These are phyloP conservation scores for Nigrospora osmanthi DNA, from an alignment of 2,329 filamentous ascomycete species.

Conservation along the genomic window DNA sequence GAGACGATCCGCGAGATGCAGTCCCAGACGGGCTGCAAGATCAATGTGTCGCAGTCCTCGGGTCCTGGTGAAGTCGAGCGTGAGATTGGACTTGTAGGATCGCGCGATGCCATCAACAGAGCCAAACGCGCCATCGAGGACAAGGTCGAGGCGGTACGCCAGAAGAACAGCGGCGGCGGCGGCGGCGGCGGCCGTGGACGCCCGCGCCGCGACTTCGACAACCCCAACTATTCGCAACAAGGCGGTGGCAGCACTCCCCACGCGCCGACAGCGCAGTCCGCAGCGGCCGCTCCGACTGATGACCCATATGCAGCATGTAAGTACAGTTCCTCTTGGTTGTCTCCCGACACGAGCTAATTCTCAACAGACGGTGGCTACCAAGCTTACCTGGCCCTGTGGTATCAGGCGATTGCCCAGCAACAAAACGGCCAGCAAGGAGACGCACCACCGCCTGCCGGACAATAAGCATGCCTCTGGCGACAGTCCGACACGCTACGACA, in stretches of 20 bases:
- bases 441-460: constrained; percentile 28
- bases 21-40: constrained; percentile 80
- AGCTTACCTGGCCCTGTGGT: constrained; percentile 74
- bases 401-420: constrained; percentile 57
- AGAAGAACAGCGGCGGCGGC: constrained; percentile 44
- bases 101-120: constrained; percentile 65
- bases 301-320: constrained; percentile 72
- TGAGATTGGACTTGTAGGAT: constrained; percentile 80
- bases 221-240: constrained; percentile 42
- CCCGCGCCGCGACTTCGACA: constrained; percentile 46
- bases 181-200: constrained; percentile 29
- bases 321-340: constrained; percentile 17
- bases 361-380: constrained; percentile 67
- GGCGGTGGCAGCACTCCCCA: constrained; percentile 29
- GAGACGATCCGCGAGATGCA: constrained; percentile 96
- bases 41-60: constrained; percentile 80
- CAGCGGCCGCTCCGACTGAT: constrained; percentile 35
- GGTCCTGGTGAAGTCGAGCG: constrained; percentile 72
- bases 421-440: constrained; percentile 10
- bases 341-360: constrained; percentile 11
- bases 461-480: constrained; percentile 8
- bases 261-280: constrained; percentile 23
- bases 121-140: constrained; percentile 84
- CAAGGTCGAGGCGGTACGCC: constrained; percentile 76
- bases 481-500: too few species aligned